phyloP scores from a whole-genome alignment of 1,284 basidiomycete species.

The Singerocomus rubriflavus region DNA sequence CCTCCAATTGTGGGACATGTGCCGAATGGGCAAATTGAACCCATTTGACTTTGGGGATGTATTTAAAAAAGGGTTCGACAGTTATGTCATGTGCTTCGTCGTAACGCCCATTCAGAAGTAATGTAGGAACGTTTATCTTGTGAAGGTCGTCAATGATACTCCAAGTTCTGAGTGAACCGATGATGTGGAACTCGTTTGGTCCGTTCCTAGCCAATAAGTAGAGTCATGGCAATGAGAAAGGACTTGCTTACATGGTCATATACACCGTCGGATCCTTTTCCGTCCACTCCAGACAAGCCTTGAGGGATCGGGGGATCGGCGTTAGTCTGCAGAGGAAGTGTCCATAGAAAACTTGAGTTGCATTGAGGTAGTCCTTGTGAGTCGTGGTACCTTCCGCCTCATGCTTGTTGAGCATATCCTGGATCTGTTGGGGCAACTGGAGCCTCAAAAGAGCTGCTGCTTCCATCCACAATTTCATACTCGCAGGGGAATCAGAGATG shows the following conservation, averaged over 20 bases:
- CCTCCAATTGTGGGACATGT: conserved; percentile 47
- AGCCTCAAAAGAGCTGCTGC: conserved; percentile 33
- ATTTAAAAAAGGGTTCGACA: conserved; percentile 44
- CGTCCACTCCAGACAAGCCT: conserved; percentile 27
- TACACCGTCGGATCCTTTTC: conserved; percentile 50
- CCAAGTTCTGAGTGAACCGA: conserved; percentile 50
- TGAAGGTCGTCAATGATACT: conserved; percentile 41
- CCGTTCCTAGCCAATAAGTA: conserved; percentile 41
- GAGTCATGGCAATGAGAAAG: not conserved
- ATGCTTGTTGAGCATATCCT: conserved; percentile 43
- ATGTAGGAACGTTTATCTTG: conserved; percentile 45
- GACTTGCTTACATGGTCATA: conserved; percentile 39
- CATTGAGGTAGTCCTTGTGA: conserved; percentile 44
- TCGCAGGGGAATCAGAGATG: conserved; percentile 39
- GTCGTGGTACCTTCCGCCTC: conserved; percentile 47
- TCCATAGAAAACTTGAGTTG: conserved; percentile 42
- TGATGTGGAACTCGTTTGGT: conserved; percentile 48
- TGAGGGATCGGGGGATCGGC: conserved; percentile 41
- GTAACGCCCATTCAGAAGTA: conserved; percentile 50
- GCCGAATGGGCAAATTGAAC: conserved; percentile 44
- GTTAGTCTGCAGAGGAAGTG: conserved; percentile 45
- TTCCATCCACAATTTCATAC: conserved; percentile 38
- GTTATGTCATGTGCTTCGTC: conserved; percentile 49
- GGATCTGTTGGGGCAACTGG: conserved; percentile 42
- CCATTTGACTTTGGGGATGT: conserved; percentile 47